A percentile compares a stretch with the other conserved stretches of the same genome.
These are phyloP conservation scores for Sapria himalayana DNA, from an alignment of 345 rosid genomes.

Conservation along the genomic window DNA sequence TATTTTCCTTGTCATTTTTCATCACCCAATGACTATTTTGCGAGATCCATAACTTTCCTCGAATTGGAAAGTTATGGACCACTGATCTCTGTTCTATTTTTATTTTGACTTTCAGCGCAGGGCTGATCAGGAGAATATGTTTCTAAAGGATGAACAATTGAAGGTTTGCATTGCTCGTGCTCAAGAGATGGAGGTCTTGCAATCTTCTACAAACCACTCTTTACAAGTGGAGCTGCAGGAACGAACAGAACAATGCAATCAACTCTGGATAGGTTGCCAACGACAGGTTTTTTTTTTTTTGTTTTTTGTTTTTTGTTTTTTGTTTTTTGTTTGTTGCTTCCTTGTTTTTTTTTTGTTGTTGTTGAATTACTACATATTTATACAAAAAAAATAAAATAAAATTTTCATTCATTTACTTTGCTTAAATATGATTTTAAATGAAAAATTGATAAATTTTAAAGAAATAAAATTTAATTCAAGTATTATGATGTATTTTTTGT, in stretches of 20 bases:
- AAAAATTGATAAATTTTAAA: too few relatives aligned
- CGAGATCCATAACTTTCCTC: not conserved
- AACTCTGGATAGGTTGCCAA: constrained; percentile 84
- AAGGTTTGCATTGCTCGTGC: constrained; percentile 63
- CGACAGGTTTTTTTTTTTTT: constrained; percentile 50
- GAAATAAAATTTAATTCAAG: too few relatives aligned
- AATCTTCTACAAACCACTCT: constrained; percentile 45
- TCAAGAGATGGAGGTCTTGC: constrained; percentile 80
- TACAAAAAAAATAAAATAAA: too few relatives aligned
- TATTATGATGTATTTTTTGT: too few relatives aligned
- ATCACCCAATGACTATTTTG: too few relatives aligned
- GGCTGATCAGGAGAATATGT: constrained; percentile 66
- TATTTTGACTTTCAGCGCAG: constrained; percentile 40
- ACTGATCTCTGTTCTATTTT: not conserved
- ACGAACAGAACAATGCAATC: constrained; percentile 72
- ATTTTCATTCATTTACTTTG: too few relatives aligned
- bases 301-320: constrained; percentile 4
- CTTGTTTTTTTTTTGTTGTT: not conserved
- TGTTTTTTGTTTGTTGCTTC: constrained; percentile 1
- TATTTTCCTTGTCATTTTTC: too few relatives aligned
- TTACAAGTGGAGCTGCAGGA: constrained; percentile 69
- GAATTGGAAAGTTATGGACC: not conserved
- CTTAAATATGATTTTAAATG: too few relatives aligned
- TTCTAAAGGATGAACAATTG: constrained; percentile 74
- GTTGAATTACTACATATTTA: too few relatives aligned